phyloP scores from a whole-genome alignment of 73 alveolate species.

The Symbiodinium natans region DNA sequence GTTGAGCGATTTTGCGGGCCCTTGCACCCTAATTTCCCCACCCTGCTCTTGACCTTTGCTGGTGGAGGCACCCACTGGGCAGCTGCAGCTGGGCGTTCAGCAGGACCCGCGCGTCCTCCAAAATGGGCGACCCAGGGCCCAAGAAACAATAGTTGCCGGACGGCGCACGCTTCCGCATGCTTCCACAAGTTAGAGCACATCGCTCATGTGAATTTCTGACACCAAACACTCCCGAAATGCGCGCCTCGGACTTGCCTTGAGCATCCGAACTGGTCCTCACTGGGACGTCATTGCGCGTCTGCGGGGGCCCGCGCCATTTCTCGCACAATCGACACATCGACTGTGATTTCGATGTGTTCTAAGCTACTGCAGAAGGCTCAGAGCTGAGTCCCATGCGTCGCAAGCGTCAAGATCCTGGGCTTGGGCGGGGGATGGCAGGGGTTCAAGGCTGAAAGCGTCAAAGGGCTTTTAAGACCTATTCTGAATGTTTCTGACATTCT shows the following conservation, averaged over 20 bases:
- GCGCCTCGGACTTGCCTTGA: background rate
- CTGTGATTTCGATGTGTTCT: no score
- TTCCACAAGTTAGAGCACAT: no score
- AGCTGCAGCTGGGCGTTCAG: background rate
- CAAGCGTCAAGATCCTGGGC: background rate
- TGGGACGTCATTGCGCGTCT: no score
- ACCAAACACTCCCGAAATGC: background rate
- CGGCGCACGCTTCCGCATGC: no score
- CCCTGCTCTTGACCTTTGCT: background rate
- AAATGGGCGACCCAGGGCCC: background rate
- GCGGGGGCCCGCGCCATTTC: no score
- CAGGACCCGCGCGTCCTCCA: background rate
- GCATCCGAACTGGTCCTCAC: background rate
- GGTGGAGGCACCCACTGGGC: background rate
- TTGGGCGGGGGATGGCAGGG: background rate
- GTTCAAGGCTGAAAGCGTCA: background rate
- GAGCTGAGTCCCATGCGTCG: background rate
- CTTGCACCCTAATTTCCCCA: no score
- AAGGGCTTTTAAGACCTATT: background rate
- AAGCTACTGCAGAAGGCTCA: no score
- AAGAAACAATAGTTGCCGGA: no score
- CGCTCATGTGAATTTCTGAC: no score
- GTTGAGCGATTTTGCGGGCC: background rate
- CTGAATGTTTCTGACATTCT: background rate
- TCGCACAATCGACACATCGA: no score